A percentile compares a stretch with the other conserved stretches of the same genome.
phyloP scores from a whole-genome alignment of 2,329 filamentous ascomycete species.

The Dactylellina sp. region DNA sequence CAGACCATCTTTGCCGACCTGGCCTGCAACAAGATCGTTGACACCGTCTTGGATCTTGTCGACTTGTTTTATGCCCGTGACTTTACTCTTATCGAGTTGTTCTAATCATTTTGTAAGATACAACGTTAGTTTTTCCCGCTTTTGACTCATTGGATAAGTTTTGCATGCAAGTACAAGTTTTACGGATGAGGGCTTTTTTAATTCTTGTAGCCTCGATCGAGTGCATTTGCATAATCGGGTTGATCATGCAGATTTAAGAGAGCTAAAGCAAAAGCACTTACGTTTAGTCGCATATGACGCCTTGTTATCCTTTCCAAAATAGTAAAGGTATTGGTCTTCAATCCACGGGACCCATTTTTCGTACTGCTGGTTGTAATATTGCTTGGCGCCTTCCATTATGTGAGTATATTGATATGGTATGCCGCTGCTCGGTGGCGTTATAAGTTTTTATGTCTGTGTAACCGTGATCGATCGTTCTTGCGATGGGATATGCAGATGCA shows the following conservation, averaged over 20 bases:
- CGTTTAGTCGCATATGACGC: conserved; percentile 77
- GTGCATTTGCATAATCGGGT: no score
- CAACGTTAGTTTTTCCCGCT: conserved; percentile 13
- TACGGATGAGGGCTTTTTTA: no score
- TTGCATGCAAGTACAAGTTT: no score
- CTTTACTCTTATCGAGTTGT: conserved; percentile 75
- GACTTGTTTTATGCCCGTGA: conserved; percentile 75
- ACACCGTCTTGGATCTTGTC: conserved; percentile 77
- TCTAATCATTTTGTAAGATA: conserved; percentile 65
- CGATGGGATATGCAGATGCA: neutral
- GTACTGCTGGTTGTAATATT: conserved; percentile 78
- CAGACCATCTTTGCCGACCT: conserved; percentile 76
- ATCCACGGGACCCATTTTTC: conserved; percentile 82
- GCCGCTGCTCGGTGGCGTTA: no score
- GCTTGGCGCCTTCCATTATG: conserved; percentile 70
- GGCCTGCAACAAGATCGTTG: conserved; percentile 72
- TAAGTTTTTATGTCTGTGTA: conserved; percentile 14
- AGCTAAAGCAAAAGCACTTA: no score
- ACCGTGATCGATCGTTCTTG: neutral
- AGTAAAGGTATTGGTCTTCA: conserved; percentile 77
- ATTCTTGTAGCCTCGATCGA: no score
- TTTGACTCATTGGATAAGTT: conserved; percentile 22
- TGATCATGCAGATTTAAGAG: no score
- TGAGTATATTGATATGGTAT: no score
- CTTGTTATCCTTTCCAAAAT: conserved; percentile 82